Percentiles rank a stretch among this genome's conserved stretches.
Conservation (phyloP, 129 eudicot species). For the Scalesia atractyloides region DNA sequence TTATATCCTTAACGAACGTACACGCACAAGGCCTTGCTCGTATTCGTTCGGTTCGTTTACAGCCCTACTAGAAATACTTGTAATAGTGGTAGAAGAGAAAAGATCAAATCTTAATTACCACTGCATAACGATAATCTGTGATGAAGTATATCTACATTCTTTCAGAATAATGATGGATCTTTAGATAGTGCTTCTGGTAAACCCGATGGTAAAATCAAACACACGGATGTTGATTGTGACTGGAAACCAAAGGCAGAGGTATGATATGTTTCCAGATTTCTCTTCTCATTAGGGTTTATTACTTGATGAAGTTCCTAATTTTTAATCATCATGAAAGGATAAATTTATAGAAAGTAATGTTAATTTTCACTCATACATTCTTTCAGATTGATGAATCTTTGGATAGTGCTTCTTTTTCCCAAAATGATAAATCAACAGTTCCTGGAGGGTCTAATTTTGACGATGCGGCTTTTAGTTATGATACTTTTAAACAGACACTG, state of each 20-base stretch:
- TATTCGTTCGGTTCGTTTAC: too few species aligned
- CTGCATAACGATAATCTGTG: too few species aligned
- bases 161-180: too few species aligned
- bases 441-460: background rate
- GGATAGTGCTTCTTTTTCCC: slow-evolving; percentile 3
- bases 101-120: too few species aligned
- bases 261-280: background rate
- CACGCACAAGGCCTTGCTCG: too few species aligned
- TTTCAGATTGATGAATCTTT: slow-evolving; percentile 32
- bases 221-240: background rate
- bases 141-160: too few species aligned
- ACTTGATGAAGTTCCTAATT: background rate
- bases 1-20: too few species aligned
- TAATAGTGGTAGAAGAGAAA: too few species aligned
- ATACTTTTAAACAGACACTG: background rate
- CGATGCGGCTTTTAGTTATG: slow-evolving; percentile 9
- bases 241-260: slow-evolving; percentile 20
- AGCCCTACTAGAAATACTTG: too few species aligned
- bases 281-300: background rate
- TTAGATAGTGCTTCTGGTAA: background rate
- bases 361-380: background rate
- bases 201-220: background rate
- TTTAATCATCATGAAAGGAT: background rate
- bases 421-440: slow-evolving; percentile 1
- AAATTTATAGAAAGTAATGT: background rate